Evolutionary conservation across 129 eudicot species (phyloP), one percentile per base, ranked within the genome.

Genomic region (Smallanthus sonchifolius): DNA sequence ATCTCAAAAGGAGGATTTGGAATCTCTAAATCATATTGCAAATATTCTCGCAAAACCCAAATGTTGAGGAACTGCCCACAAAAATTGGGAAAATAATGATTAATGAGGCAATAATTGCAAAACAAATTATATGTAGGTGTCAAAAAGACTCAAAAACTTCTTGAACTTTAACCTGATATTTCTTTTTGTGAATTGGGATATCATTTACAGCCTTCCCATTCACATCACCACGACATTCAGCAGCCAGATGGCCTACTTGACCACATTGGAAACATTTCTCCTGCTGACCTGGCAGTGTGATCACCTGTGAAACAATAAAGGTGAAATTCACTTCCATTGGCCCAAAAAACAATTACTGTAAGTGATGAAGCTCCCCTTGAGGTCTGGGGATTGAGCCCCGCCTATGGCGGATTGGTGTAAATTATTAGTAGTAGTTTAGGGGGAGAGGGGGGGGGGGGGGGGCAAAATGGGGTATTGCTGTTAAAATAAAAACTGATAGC

Each of bases 261-360:
- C 97, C 96, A 66, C 98, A 94, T 30, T 57, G 81, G 75, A 94
- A 94, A 83, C 98, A 94, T 76, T 94, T 94, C 54, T 94, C 98
- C 81, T 90, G 97, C 72, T 88, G 96, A 57, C 97, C 96, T 67
- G 97, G 97, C 40, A 81, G 74, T 78, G 84, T 86, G 32, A 94
- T 83, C 39, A 94, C 97, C 98, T 94, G 77, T 42, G 75, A 54
- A 70, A 37, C 24, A 38, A 55, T 54, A 14, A 19, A 34, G 55
- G 70, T 75, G 51, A 76, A 35, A 28, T 28, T 56, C 32, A 32
- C 43, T 45, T 28, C 42, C 24, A 10, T 69, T 38, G 77, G 20
- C 44, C 56, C 75, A 34, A 51, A 82, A 20, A 42, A 10, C 65
- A 60, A 48, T 24, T 38, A 62, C 6, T 8, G 42, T 39, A 60